Conservation (phyloP, 371 early-diverging fungal genomes). For the Mucor piriformis region DNA sequence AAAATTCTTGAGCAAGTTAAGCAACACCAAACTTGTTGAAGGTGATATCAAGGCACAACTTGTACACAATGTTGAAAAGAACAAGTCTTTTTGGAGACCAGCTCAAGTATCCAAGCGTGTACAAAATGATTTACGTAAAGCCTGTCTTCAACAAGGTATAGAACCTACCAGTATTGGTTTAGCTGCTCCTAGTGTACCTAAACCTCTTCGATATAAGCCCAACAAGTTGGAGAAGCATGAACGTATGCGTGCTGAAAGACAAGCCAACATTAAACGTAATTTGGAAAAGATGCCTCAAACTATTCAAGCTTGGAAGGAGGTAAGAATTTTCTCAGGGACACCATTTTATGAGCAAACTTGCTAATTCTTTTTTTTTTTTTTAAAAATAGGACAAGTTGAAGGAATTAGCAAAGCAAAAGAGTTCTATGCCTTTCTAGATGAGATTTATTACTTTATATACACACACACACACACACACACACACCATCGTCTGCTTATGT, state of each 20-base stretch:
- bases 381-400: constrained; percentile 46
- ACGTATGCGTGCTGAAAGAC: constrained; percentile 58
- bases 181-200: constrained; percentile 31
- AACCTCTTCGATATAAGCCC: constrained; percentile 54
- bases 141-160: constrained; percentile 54
- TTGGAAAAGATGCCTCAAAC: constrained; percentile 55
- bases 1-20: constrained; percentile 33
- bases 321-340: constrained; percentile 18
- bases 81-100: constrained; percentile 61
- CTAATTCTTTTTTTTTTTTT: not conserved
- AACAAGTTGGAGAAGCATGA: constrained; percentile 71
- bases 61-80: constrained; percentile 46
- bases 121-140: constrained; percentile 67
- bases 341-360: too few relatives aligned
- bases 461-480: not conserved
- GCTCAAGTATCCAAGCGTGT: constrained; percentile 55
- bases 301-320: constrained; percentile 57
- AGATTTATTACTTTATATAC: not conserved
- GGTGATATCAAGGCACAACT: constrained; percentile 55
- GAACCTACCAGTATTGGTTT: constrained; percentile 60
- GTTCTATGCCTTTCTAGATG: constrained; percentile 52
- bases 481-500: too few relatives aligned
- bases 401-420: constrained; percentile 51
- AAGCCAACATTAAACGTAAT: constrained; percentile 46
- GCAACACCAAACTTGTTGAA: constrained; percentile 32